Conservation (phyloP, 768 basidiomycete genomes). For the Boletus subparvulus region DNA sequence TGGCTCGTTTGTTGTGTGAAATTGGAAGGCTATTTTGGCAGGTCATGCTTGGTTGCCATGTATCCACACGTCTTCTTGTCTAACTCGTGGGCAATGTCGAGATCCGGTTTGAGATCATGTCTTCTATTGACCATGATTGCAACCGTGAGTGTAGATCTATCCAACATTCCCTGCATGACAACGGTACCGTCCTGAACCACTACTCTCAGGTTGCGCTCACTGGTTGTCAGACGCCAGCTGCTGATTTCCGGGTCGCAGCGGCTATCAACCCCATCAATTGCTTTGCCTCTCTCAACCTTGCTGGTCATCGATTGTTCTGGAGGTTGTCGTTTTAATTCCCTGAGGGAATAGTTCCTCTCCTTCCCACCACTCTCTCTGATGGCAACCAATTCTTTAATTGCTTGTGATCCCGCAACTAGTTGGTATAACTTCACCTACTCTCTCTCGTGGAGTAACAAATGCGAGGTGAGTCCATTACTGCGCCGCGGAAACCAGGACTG, state of each 20-base stretch:
- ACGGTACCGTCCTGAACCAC: slow-evolving; percentile 4
- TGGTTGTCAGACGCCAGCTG: slow-evolving; percentile 7
- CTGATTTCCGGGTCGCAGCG: slow-evolving; percentile 1
- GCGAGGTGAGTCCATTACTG: slow-evolving; percentile 39
- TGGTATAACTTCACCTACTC: slow-evolving; percentile 28
- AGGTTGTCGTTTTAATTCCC: slow-evolving; percentile 1
- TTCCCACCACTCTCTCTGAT: slow-evolving; percentile 20
- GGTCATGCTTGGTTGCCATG: slow-evolving; percentile 12
- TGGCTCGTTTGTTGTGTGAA: slow-evolving; percentile 25
- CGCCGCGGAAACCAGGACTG: not conserved
- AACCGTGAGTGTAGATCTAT: not conserved
- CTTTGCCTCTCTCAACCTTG: not conserved
- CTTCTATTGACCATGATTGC: slow-evolving; percentile 2
- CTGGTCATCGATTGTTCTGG: slow-evolving; percentile 4
- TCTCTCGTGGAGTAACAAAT: slow-evolving; percentile 41
- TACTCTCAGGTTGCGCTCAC: not conserved
- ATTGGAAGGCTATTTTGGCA: not conserved
- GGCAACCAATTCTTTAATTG: slow-evolving; percentile 13
- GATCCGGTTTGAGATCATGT: slow-evolving; percentile 13
- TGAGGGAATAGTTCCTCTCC: slow-evolving; percentile 13
- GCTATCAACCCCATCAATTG: not conserved
- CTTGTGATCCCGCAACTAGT: slow-evolving; percentile 12
- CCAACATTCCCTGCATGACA: slow-evolving; percentile 7
- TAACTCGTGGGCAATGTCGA: not conserved
- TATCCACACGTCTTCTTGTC: slow-evolving; percentile 10